Evolutionary conservation across 2,329 filamentous ascomycete genomes (phyloP).

Genomic region (Lachnellula suecica): DNA sequence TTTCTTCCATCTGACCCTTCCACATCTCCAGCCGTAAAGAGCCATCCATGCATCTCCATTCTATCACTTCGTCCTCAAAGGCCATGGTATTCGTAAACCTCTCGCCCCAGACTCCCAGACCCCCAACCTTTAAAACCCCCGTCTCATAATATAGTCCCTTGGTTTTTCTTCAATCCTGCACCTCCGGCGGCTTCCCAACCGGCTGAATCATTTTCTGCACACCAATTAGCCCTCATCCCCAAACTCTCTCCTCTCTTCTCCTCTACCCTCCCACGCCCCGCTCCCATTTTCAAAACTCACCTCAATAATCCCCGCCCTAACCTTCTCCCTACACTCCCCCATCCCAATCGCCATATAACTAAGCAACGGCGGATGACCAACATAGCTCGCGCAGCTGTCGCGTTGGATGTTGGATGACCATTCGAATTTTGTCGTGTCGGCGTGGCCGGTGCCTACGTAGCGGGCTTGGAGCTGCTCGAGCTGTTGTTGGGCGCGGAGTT

Average conservation of each 20-base stretch:
- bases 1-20: no score
- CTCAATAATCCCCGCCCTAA: slow-evolving; percentile 78
- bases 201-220: slow-evolving; percentile 66
- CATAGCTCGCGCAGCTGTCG: slow-evolving; percentile 85
- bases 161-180: slow-evolving; percentile 38
- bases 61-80: no score
- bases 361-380: slow-evolving; percentile 85
- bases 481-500: slow-evolving; percentile 95
- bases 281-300: slow-evolving; percentile 38
- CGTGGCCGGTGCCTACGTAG: slow-evolving; percentile 93
- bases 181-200: slow-evolving; percentile 65
- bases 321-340: slow-evolving; percentile 79
- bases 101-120: no score
- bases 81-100: no score
- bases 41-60: no score
- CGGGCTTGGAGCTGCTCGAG: slow-evolving; percentile 95
- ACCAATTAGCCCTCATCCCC: not conserved
- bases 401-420: slow-evolving; percentile 95
- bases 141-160: no score
- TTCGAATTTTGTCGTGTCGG: slow-evolving; percentile 96
- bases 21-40: no score
- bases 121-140: no score
- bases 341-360: slow-evolving; percentile 88
- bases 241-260: no score
- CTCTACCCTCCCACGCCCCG: not conserved